Conservation (phyloP, 371 early-diverging fungal genomes). For the Nematocida homosporus region DNA sequence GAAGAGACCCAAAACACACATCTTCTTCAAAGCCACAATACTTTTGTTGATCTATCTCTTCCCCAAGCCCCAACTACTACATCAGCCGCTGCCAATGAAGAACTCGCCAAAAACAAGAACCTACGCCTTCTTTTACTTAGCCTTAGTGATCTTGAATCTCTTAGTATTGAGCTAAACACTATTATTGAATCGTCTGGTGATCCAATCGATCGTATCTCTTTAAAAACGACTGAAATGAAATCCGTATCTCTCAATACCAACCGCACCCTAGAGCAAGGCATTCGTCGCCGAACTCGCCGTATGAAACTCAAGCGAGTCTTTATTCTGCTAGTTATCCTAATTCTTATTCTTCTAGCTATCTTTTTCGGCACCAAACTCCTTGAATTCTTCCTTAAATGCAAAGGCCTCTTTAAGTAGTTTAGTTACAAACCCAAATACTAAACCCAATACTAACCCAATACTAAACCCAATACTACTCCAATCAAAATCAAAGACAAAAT, state of each 20-base stretch:
- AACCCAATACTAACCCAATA: too few species aligned
- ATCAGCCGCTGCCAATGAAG: neutral
- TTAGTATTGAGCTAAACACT: constrained; percentile 10
- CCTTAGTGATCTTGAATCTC: neutral
- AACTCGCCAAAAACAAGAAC: neutral
- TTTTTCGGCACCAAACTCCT: constrained; percentile 22
- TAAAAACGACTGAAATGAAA: neutral
- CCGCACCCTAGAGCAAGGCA: constrained; percentile 8
- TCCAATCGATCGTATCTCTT: neutral
- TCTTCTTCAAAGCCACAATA: neutral
- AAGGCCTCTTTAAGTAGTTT: neutral
- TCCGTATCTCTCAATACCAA: neutral
- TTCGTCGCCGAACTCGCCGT: constrained; percentile 20
- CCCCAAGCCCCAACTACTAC: neutral
- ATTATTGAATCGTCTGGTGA: constrained; percentile 11
- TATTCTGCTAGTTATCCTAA: neutral
- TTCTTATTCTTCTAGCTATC: neutral
- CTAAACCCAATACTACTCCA: neutral
- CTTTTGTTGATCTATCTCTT: neutral
- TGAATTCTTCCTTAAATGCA: constrained; percentile 21
- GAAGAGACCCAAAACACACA: neutral
- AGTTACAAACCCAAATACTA: too few species aligned
- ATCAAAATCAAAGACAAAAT: neutral
- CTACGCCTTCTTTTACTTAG: neutral
- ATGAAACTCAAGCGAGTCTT: constrained; percentile 1